phyloP scores from a whole-genome alignment of 2,329 filamentous ascomycete species.

The Dothideomycetes sp. region DNA sequence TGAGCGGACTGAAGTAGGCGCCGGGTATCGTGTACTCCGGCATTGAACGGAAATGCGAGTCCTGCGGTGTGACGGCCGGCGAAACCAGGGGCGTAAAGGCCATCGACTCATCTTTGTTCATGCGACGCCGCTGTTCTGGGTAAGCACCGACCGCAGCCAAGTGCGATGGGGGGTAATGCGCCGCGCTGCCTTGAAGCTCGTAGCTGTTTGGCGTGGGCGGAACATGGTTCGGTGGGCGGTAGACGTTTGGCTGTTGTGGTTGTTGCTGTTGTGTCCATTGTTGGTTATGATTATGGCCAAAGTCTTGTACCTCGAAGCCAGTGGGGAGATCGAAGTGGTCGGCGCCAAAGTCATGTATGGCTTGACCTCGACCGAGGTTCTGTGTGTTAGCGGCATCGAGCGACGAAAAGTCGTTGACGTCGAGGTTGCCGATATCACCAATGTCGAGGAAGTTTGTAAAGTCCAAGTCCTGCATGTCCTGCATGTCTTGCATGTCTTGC shows the following conservation, averaged over 20 bases:
- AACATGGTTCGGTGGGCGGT: slow-evolving; percentile 40
- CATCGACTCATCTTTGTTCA: slow-evolving; percentile 62
- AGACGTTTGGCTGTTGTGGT: slow-evolving; percentile 21
- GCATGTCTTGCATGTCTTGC: slow-evolving; percentile 34
- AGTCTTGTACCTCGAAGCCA: slow-evolving; percentile 9
- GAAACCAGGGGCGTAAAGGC: slow-evolving; percentile 73
- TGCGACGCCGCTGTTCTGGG: slow-evolving; percentile 43
- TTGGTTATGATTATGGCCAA: slow-evolving; percentile 9
- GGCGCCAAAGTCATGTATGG: slow-evolving; percentile 24
- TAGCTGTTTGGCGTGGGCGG: slow-evolving; percentile 75
- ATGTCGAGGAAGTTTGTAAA: slow-evolving; percentile 37
- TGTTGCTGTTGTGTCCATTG: slow-evolving; percentile 28
- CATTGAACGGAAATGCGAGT: slow-evolving; percentile 51
- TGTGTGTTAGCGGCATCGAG: slow-evolving; percentile 14
- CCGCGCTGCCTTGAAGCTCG: slow-evolving; percentile 56
- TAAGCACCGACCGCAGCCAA: slow-evolving; percentile 53
- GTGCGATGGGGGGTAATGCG: slow-evolving; percentile 45
- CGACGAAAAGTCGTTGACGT: slow-evolving; percentile 22
- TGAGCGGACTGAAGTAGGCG: slow-evolving; percentile 74
- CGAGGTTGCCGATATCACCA: slow-evolving; percentile 22
- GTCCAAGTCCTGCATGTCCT: slow-evolving; percentile 30
- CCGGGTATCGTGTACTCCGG: slow-evolving; percentile 56
- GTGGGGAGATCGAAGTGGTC: slow-evolving; percentile 19
- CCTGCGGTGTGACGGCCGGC: slow-evolving; percentile 73
- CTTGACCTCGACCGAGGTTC: slow-evolving; percentile 16